Evolutionary conservation across 257 asterid species (phyloP).

Genomic region (Lavandula angustifolia): DNA sequence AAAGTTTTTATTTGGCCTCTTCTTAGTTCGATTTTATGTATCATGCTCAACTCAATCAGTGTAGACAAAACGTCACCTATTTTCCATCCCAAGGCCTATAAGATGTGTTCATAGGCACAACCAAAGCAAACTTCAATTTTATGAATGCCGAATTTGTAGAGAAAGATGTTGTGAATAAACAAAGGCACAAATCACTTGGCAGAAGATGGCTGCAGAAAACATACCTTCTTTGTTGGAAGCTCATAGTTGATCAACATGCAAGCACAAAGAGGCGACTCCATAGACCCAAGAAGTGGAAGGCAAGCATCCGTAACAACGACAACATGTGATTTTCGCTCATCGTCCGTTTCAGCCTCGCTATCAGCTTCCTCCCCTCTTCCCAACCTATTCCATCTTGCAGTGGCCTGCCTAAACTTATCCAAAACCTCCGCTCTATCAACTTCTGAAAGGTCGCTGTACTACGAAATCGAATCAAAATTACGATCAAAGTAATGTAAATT

Average conservation of each 20-base stretch:
- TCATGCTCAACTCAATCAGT: conserved; percentile 20
- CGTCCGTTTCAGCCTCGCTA: conserved; percentile 44
- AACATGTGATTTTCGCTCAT: conserved; percentile 62
- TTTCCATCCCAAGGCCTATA: conserved; percentile 17
- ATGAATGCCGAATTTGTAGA: not conserved
- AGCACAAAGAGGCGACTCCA: conserved; percentile 62
- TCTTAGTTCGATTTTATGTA: not conserved
- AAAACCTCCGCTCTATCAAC: conserved; percentile 59
- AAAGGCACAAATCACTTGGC: conserved; percentile 13
- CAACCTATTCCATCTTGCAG: conserved; percentile 62
- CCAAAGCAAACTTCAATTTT: conserved; percentile 2
- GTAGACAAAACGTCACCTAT: conserved; percentile 15
- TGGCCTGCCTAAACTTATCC: conserved; percentile 61
- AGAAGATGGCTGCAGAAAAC: conserved; percentile 13
- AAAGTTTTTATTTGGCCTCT: not conserved
- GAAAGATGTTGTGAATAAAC: not conserved
- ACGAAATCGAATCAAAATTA: conserved; percentile 21
- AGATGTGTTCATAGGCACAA: conserved; percentile 15
- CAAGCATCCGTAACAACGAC: conserved; percentile 87
- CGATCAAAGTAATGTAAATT: not conserved
- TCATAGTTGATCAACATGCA: conserved; percentile 83
- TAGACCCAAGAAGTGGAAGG: conserved; percentile 71
- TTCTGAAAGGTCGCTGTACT: conserved; percentile 86
- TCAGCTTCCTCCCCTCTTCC: conserved; percentile 48
- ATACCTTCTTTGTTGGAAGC: conserved; percentile 80